Base-by-base conservation (phyloP, 2,329 filamentous ascomycete genomes). In the Epichloe sylvatica region DNA sequence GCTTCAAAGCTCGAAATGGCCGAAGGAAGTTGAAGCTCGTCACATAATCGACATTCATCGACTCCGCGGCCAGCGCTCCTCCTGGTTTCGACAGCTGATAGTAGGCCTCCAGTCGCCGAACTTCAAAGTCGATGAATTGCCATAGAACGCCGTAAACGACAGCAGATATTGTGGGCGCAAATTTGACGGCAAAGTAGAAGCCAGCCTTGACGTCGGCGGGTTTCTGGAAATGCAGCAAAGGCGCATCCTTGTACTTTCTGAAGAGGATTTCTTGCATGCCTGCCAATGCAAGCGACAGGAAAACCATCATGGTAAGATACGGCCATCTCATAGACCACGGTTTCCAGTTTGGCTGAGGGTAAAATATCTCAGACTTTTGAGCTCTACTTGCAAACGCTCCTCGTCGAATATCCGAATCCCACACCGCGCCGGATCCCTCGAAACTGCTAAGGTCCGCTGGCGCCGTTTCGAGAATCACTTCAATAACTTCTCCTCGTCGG, bases 1-100 rank as follows among this genome's bases (percentile, higher is more conserved):
- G 74, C 52, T 70, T 70, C 3, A 86, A 58, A 1, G 83, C 83
- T 43, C 75, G 71, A 4, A 86, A 63, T 0, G 84, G 84, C 2
- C 81, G 73, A 38, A 83, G 64, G 57, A 84, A 78, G 57, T 75
- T 80, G 66, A 83, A 77, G 56, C 78, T 75, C 5, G 83, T 86
- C 42, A 85, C 73, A 52, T 88, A 88, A 62, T 86, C 81, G 53
- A 85, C 81, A 54, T 86, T 87, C 58, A 88, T 75, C 0, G 80
- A 84, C 59, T 80, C 76, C 38, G 75, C 75, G 0, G 80, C 81
- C 19, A 80, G 64, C 1, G 81, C 78, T 13, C 81, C 81, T 3
- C 71, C 72, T 3, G 72, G 67, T 53, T 72, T 77, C 3, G 79
- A 82, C 46, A 84, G 68, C 60, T 84, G 80, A 55, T 82, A 81